Base-by-base conservation (phyloP, 352 stramenopile genomes). In the Phytophthora vignae region DNA sequence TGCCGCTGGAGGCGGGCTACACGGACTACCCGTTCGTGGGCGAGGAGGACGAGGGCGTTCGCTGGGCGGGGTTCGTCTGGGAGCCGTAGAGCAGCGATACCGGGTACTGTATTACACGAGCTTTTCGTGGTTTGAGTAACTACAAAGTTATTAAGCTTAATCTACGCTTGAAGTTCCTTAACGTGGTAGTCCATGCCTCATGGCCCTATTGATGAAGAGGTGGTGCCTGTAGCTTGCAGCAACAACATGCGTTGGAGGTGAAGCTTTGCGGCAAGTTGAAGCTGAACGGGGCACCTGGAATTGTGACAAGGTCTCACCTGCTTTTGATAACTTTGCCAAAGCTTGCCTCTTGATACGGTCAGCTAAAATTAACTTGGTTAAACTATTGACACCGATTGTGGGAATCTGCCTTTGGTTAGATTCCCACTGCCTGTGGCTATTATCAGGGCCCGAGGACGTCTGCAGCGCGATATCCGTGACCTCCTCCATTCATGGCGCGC, bases 11-110 rank as follows among this genome's bases (percentile, higher is more conserved):
- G 4, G 60, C 67, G 5, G 85, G 84, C 12, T 92, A 90, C 79
- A 82, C 72, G 38, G 81, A 85, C 69, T 78, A 84, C 56, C 76
- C 76, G 22, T 68, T 74, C 42, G 25, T 78, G 22, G 33, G 22
- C 22, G 22, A 52, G 15, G 44, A 25, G 44, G 44, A 52, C 44
- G 27, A 52, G 44, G 17, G n/a, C 17, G 10, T 52, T 21, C 44
- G 22, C 22, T 25, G 1, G 22, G 22, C 22, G 22, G 22, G 22
- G 22, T 25, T 25, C 2, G 22, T 25, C 22, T 25, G 22, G 22
- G 22, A 25, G 22, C 2, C 22, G 22, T 25, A 25, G 22, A 25
- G 22, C 22, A 25, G 22, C 22, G 22, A 25, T 25, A 25, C 22
- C 22, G 22, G 22, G 22, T 25, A 25, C 22, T 25, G 22, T 25